These are phyloP conservation scores for Verruconis gallopava DNA, from an alignment of 2,329 filamentous ascomycete species.

Conservation along the genomic window DNA sequence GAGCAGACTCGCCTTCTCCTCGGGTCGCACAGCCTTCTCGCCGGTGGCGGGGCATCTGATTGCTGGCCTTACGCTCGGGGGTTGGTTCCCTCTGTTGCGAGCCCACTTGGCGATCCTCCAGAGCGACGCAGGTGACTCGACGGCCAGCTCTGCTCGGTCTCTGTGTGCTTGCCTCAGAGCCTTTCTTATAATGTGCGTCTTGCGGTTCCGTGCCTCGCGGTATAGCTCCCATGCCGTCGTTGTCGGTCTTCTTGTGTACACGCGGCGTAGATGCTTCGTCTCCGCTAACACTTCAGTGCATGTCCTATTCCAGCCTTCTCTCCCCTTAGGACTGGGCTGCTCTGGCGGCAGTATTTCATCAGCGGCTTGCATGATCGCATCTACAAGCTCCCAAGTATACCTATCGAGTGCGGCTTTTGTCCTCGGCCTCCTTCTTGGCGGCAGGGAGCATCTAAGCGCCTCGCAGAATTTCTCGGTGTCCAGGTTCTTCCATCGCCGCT, in stretches of 20 bases:
- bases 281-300: constrained; percentile 10
- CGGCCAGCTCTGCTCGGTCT: constrained; percentile 5
- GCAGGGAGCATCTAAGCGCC: constrained; percentile 9
- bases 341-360: too few species aligned
- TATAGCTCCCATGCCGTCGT: not conserved
- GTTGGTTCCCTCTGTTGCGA: too few species aligned
- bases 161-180: too few species aligned
- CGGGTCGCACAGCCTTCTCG: constrained; percentile 1
- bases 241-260: not conserved
- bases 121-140: too few species aligned
- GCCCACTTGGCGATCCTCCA: too few species aligned
- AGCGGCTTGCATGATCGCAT: constrained; percentile 10
- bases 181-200: constrained; percentile 7
- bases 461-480: constrained; percentile 5
- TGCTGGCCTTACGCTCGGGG: too few species aligned
- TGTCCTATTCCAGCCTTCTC: constrained; percentile 10
- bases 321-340: constrained; percentile 9
- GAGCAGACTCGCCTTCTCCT: constrained; percentile 10
- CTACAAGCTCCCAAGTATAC: constrained; percentile 11
- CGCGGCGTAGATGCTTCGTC: constrained; percentile 12
- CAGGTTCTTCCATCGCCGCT: constrained; percentile 9
- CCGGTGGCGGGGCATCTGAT: constrained; percentile 8
- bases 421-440: too few species aligned
- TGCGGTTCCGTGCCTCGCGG: constrained; percentile 2
- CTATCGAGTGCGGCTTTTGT: too few species aligned